phyloP scores from a whole-genome alignment of 2,329 filamentous ascomycete genomes.

The Beauveria varroae region DNA sequence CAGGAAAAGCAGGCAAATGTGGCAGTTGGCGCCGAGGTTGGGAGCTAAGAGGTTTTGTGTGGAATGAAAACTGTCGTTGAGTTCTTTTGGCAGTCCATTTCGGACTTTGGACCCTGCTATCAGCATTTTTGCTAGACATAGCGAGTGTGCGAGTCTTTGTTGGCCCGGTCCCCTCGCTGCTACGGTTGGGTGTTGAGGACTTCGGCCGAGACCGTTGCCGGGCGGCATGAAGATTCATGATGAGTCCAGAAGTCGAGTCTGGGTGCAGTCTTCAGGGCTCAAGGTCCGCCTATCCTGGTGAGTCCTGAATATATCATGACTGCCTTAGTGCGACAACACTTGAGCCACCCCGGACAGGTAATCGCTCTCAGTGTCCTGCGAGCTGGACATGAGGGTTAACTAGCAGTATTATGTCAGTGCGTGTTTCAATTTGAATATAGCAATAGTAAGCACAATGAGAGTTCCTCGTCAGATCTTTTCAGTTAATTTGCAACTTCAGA shows the following conservation, averaged over 20 bases:
- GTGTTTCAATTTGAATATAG: not conserved
- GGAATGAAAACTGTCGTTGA: not conserved
- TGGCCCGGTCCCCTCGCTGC: not conserved
- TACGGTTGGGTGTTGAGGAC: not conserved
- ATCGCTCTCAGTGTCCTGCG: not conserved
- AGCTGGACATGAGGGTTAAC: not conserved
- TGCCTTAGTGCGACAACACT: not conserved
- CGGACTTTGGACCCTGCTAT: not conserved
- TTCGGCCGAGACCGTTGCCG: not conserved
- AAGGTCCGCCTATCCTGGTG: not conserved
- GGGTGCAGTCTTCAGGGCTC: not conserved
- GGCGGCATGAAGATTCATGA: not conserved
- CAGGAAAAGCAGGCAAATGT: not conserved
- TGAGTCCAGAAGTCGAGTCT: not conserved
- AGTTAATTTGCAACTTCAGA: conserved; percentile 50
- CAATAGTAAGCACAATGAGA: not conserved
- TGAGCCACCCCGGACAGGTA: not conserved
- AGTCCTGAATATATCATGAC: not conserved
- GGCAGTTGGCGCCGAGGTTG: not conserved
- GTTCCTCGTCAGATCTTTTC: conserved; percentile 64
- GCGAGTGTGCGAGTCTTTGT: not conserved
- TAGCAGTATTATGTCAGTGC: not conserved
- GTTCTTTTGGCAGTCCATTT: not conserved
- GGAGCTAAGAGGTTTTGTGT: not conserved
- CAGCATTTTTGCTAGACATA: not conserved